Base-by-base conservation (phyloP, 768 basidiomycete species). In the Tylopilus felleus region DNA sequence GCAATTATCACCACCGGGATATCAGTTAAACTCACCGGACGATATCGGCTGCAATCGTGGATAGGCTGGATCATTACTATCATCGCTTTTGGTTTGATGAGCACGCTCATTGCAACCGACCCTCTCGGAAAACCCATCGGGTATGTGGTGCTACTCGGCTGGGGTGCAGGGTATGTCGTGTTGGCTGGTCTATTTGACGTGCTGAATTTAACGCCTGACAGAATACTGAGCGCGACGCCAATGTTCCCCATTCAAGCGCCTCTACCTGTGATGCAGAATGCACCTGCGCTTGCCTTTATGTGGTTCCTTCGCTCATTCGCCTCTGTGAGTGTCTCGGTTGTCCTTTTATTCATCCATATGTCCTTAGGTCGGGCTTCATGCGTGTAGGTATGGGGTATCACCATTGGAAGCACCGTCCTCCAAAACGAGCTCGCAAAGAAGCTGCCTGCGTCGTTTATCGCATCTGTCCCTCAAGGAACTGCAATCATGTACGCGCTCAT, bases 171-270 rank as follows among this genome's bases (percentile, higher is more conserved):
- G 58, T 54, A 29, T 12, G 56, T 36, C 8, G 6, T 50, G 3
- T 10, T n/a, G 12, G n/a, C 21, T 40, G n/a, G n/a, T 29, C 4
- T 8, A 9, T 43, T 13, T 43, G 38, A 28, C 25, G 5, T 8
- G 0, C 25, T 7, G 14, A 5, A 21, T 22, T 27, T 36, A 19
- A 46, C 29, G 2, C 21, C 5, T 35, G 19, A 4, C 17, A 62
- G 61, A 9, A 4, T 51, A 7, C 33, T 59, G 19, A 40, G 27
- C 8, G 35, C 59, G n/a, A 63, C 62, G 9, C 67, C 63, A 1
- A 71, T 71, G 48, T 82, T 80, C 60, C 73, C 80, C 0, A 71
- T 82, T 39, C 72, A 79, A 7, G 77, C 81, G 0, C 77, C 80
- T 1, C 59, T 81, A 1, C 65, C 71, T 0, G 62, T 77, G 5